Evolutionary conservation across 306 rosid species (phyloP).

Genomic region (Acacia melanoxylon): DNA sequence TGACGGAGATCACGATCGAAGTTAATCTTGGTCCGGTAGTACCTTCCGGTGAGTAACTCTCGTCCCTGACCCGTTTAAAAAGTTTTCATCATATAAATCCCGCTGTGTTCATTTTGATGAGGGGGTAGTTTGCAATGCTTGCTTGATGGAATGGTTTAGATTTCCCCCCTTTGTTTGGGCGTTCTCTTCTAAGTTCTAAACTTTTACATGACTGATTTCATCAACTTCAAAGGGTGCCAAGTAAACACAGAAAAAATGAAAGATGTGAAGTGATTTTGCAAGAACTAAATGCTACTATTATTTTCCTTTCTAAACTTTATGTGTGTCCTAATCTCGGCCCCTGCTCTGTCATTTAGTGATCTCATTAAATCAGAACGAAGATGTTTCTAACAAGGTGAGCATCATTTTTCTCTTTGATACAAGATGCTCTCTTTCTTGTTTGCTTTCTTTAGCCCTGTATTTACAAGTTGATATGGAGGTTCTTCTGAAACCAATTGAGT

Average conservation of each 20-base stretch:
- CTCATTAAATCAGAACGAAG: neutral
- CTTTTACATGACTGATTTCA: neutral
- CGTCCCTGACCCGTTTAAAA: no score
- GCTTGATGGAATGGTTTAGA: neutral
- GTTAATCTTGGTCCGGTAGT: no score
- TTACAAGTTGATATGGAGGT: neutral
- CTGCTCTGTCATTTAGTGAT: neutral
- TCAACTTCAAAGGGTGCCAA: neutral
- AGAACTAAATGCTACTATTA: no score
- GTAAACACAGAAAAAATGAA: neutral
- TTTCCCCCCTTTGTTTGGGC: neutral
- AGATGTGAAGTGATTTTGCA: no score
- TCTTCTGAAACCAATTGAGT: slow-evolving; percentile 14
- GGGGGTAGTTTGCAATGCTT: neutral
- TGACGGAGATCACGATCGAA: no score
- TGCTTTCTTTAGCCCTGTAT: neutral
- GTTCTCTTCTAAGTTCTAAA: neutral
- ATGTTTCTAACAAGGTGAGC: neutral
- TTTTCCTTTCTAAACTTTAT: neutral
- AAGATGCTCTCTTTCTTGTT: neutral
- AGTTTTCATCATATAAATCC: no score
- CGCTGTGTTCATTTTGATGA: no score
- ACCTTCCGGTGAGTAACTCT: no score
- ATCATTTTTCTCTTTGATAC: neutral
- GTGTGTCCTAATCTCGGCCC: neutral